phyloP scores from a whole-genome alignment of 2,329 filamentous ascomycete genomes.

The Fusarium kyushuense region DNA sequence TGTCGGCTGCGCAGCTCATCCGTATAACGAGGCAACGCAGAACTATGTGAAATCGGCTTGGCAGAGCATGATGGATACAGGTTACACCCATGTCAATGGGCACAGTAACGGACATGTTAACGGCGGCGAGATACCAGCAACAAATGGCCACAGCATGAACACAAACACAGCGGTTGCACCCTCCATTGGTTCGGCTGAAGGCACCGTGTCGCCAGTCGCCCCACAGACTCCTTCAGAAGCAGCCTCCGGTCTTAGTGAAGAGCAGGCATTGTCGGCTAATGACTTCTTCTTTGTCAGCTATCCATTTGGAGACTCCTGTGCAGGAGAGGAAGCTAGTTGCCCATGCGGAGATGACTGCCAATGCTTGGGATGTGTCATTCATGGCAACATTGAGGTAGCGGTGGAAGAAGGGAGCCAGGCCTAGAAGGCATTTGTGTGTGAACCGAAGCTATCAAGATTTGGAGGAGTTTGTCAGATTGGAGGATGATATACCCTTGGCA shows the following conservation, averaged over 20 bases:
- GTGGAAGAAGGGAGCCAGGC: slow-evolving; percentile 14
- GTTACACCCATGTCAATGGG: slow-evolving; percentile 44
- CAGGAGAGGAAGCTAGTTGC: slow-evolving; percentile 63
- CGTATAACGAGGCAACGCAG: slow-evolving; percentile 73
- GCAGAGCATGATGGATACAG: slow-evolving; percentile 54
- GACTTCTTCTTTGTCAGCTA: slow-evolving; percentile 73
- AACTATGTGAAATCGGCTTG: slow-evolving; percentile 64
- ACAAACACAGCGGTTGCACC: slow-evolving; percentile 34
- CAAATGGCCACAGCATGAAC: slow-evolving; percentile 30
- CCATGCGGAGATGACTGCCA: slow-evolving; percentile 71
- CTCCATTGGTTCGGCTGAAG: slow-evolving; percentile 42
- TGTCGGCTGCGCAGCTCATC: slow-evolving; percentile 75
- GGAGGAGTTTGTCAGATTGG: slow-evolving; percentile 1
- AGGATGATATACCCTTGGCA: slow-evolving; percentile 37
- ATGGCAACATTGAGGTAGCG: slow-evolving; percentile 52
- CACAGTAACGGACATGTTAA: slow-evolving; percentile 15
- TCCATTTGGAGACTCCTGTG: slow-evolving; percentile 61
- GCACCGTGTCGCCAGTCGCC: slow-evolving; percentile 54
- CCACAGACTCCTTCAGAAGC: slow-evolving; percentile 62
- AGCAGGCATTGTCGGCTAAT: slow-evolving; percentile 62
- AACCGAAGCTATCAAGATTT: neutral
- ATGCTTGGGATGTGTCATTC: slow-evolving; percentile 69
- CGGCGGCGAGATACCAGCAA: slow-evolving; percentile 34
- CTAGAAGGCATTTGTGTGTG: slow-evolving; percentile 1
- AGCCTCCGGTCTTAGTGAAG: slow-evolving; percentile 60